These are phyloP conservation scores for Metschnikowia aberdeeniae DNA, from an alignment of 805 yeast genomes.

Conservation along the genomic window DNA sequence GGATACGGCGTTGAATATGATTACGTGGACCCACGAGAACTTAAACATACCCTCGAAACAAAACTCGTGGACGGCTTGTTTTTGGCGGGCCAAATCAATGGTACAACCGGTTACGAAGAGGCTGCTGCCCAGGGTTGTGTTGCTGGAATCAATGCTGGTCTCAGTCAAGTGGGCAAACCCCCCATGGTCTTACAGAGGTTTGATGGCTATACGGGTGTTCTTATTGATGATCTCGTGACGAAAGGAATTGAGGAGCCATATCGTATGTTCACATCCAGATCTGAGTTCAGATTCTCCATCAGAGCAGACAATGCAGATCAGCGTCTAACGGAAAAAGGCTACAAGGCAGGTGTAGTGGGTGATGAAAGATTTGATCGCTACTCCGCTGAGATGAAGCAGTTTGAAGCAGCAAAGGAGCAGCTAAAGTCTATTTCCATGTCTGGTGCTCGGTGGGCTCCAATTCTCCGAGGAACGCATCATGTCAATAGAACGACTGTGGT, in stretches of 20 bases:
- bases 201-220: slow-evolving; percentile 88
- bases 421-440: slow-evolving; percentile 46
- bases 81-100: slow-evolving; percentile 96
- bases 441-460: slow-evolving; percentile 60
- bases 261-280: slow-evolving; percentile 94
- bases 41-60: slow-evolving; percentile 74
- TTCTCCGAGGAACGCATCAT: slow-evolving; percentile 44
- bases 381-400: slow-evolving; percentile 39
- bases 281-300: slow-evolving; percentile 86
- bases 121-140: slow-evolving; percentile 96
- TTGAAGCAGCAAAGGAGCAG: slow-evolving; percentile 41
- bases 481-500: slow-evolving; percentile 36
- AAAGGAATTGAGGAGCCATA: slow-evolving; percentile 97
- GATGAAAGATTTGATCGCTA: slow-evolving; percentile 53
- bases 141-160: slow-evolving; percentile 95
- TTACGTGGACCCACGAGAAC: slow-evolving; percentile 89
- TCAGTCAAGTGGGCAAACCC: slow-evolving; percentile 41
- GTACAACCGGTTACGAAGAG: slow-evolving; percentile 98
- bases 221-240: slow-evolving; percentile 89
- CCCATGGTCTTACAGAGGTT: slow-evolving; percentile 59
- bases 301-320: slow-evolving; percentile 93
- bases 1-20: slow-evolving; percentile 99
- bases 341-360: slow-evolving; percentile 60
- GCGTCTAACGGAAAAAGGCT: slow-evolving; percentile 71
- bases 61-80: slow-evolving; percentile 72